Conservation (phyloP, 108 stramenopile genomes). For the Fistulifera pelliculosa region DNA sequence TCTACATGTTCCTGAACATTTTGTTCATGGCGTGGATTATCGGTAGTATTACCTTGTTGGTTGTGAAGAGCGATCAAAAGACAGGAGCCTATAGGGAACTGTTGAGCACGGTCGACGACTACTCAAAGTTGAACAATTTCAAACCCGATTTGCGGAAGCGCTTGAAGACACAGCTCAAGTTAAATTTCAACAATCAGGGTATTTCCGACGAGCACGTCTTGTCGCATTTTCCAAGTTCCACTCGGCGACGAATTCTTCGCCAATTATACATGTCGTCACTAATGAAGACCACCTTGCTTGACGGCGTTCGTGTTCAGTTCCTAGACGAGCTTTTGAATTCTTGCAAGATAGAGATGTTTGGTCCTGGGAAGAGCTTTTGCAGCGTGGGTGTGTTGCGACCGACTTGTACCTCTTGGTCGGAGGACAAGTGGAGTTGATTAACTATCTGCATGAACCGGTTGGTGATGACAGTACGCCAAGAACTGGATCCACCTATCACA, state of each 20-base stretch:
- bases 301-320: slow-evolving; percentile 31
- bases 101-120: slow-evolving; percentile 21
- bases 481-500: not conserved
- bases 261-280: slow-evolving; percentile 31
- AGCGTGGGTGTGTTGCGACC: slow-evolving; percentile 22
- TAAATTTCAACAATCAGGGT: slow-evolving; percentile 38
- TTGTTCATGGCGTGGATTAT: slow-evolving; percentile 34
- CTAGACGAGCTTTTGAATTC: slow-evolving; percentile 34
- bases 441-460: not conserved
- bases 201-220: slow-evolving; percentile 46
- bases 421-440: slow-evolving; percentile 23
- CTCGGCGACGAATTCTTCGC: slow-evolving; percentile 31
- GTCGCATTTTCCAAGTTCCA: slow-evolving; percentile 29
- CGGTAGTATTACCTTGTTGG: slow-evolving; percentile 49
- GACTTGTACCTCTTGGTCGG: slow-evolving; percentile 46
- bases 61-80: slow-evolving; percentile 45
- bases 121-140: slow-evolving; percentile 18
- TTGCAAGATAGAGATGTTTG: slow-evolving; percentile 42
- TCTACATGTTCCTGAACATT: slow-evolving; percentile 46
- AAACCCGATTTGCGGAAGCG: slow-evolving; percentile 14
- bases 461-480: not conserved
- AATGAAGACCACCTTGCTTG: slow-evolving; percentile 30
- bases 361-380: slow-evolving; percentile 40
- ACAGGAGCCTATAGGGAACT: slow-evolving; percentile 30
- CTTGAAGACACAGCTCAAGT: slow-evolving; percentile 30